Evolutionary conservation across 2,329 filamentous ascomycete species (phyloP), one percentile per base, ranked within the genome.

Genomic region (Pseudogymnoascus sp.): DNA sequence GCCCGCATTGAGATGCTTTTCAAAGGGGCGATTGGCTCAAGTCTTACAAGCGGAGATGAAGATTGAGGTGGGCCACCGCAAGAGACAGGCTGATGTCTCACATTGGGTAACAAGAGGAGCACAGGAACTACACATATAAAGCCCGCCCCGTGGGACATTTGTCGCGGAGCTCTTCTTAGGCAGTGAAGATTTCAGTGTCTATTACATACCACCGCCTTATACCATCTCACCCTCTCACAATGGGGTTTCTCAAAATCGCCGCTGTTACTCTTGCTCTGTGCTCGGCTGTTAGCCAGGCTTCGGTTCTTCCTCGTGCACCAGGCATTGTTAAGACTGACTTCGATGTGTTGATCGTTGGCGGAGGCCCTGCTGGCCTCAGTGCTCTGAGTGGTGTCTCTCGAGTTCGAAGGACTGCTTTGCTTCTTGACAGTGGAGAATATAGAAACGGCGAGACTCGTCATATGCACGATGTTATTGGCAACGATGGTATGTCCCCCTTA

Each of bases 391-490:
- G 71, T 1, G 73, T 79, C 4, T 75, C 75, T 19, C 74, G 78
- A 48, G 72, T 72, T 13, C 71, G 71, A 7, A 71, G 74, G 51
- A 77, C 73, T 8, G 74, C 74, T 14, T 63, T 80, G 7, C 69
- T 82, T 23, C 78, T 81, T 64, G 78, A 81, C 67, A 75, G 73
- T 0, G 69, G 68, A 1, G 66, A 69, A 1, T 81, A 79, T 67
- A 76, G 80, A 65, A 81, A 82, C 66, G 70, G 68, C 41, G 66
- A 68, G 4, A 73, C 75, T 6, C 65, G 67, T 1, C 76, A 80
- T 68, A 80, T 81, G 77, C 79, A 82, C 70, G 77, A 73, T 60
- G 68, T 79, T 4, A 77, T 78, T 64, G 75, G 75, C 8, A 75
- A 74, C 48, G 77, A 78, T 45, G 63, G 65, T 63, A 14, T 36